phyloP scores from a whole-genome alignment of 768 basidiomycete genomes.

The Suillus occidentalis region DNA sequence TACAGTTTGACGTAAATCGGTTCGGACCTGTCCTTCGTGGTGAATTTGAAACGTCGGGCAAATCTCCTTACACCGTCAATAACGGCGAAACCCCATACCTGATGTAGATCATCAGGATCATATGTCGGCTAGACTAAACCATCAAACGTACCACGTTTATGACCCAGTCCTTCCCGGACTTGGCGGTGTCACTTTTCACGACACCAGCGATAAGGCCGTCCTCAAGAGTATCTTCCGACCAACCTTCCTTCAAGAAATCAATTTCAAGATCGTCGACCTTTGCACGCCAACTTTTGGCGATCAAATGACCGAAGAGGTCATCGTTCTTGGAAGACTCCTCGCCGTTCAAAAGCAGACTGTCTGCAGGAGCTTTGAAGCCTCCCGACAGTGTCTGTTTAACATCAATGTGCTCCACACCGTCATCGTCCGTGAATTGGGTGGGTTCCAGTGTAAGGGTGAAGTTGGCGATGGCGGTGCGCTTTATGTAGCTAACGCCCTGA shows the following conservation, averaged over 20 bases:
- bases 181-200: slow-evolving; percentile 56
- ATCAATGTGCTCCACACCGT: slow-evolving; percentile 58
- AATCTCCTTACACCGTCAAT: slow-evolving; percentile 54
- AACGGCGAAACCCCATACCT: slow-evolving; percentile 59
- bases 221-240: slow-evolving; percentile 31
- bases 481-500: slow-evolving; percentile 70
- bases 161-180: slow-evolving; percentile 58
- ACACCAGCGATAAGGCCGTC: slow-evolving; percentile 30
- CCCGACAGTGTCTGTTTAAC: slow-evolving; percentile 62
- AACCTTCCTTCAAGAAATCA: slow-evolving; percentile 33
- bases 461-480: slow-evolving; percentile 52
- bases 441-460: slow-evolving; percentile 55
- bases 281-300: slow-evolving; percentile 48
- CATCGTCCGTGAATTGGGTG: slow-evolving; percentile 60
- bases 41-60: slow-evolving; percentile 56
- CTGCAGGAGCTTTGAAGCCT: slow-evolving; percentile 53
- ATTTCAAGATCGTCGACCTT: slow-evolving; percentile 44
- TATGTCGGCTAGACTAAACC: neutral
- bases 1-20: slow-evolving; percentile 3
- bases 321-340: slow-evolving; percentile 47
- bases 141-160: slow-evolving; percentile 48
- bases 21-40: slow-evolving; percentile 21
- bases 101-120: neutral
- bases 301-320: slow-evolving; percentile 53
- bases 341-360: slow-evolving; percentile 55